Percentiles rank a stretch among this genome's conserved stretches.
phyloP scores from a whole-genome alignment of 352 stramenopile genomes.

The Detonula confervacea region DNA sequence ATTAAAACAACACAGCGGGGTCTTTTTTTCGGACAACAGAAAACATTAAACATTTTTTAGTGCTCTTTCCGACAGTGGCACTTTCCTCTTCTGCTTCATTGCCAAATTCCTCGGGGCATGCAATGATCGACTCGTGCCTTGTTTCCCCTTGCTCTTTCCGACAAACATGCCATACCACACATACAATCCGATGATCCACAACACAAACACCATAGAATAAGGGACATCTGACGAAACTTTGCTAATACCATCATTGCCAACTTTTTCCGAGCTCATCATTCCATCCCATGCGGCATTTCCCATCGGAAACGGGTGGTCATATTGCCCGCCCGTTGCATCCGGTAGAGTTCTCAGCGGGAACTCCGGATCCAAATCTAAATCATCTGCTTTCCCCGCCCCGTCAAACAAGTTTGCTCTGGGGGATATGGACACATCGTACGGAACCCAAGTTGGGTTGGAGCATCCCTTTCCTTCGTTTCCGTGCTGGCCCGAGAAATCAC shows the following conservation, averaged over 20 bases:
- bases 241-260: background rate
- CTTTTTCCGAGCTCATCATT: constrained; percentile 9
- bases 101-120: constrained; percentile 2
- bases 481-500: constrained; percentile 33
- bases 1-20: too few relatives aligned
- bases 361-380: constrained; percentile 82
- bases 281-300: constrained; percentile 41
- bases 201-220: constrained; percentile 45
- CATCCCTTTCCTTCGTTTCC: constrained; percentile 57
- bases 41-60: constrained; percentile 34
- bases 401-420: constrained; percentile 77
- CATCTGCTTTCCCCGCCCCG: constrained; percentile 59
- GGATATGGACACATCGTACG: constrained; percentile 81
- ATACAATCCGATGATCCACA: constrained; percentile 51
- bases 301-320: constrained; percentile 48
- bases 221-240: constrained; percentile 39
- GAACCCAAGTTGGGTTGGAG: constrained; percentile 65
- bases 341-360: constrained; percentile 71
- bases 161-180: constrained; percentile 56
- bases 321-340: constrained; percentile 49
- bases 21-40: too few relatives aligned
- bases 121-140: background rate
- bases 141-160: constrained; percentile 13
- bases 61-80: constrained; percentile 28
- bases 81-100: constrained; percentile 16